Evolutionary conservation across 2,329 filamentous ascomycete genomes (phyloP).

Genomic region (Microsporum audouinii): DNA sequence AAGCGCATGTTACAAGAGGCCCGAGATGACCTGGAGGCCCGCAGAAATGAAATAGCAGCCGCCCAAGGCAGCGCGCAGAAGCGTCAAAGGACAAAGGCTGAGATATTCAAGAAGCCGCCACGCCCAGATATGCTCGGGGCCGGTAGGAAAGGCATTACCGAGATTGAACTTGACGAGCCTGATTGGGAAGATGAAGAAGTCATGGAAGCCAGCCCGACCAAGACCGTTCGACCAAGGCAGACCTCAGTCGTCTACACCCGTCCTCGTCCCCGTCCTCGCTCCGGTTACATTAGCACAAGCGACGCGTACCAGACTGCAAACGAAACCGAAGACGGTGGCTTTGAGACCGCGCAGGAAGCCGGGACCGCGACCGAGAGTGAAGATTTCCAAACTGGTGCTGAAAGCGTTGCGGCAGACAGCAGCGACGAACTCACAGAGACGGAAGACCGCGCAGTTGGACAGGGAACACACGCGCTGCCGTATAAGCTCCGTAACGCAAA

Average conservation of each 20-base stretch:
- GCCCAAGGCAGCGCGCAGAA: constrained; percentile 33
- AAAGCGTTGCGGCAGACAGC: constrained; percentile 57
- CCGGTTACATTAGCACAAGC: constrained; percentile 39
- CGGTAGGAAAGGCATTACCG: constrained; percentile 60
- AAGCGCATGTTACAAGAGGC: constrained; percentile 92
- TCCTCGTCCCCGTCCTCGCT: constrained; percentile 7
- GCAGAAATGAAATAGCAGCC: constrained; percentile 39
- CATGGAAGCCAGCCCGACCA: constrained; percentile 44
- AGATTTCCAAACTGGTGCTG: constrained; percentile 86
- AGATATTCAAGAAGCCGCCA: constrained; percentile 66
- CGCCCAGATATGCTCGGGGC: constrained; percentile 64
- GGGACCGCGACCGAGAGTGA: constrained; percentile 71
- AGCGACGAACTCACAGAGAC: constrained; percentile 79
- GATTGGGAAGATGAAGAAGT: constrained; percentile 80
- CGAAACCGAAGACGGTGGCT: constrained; percentile 52
- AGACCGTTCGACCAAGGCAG: constrained; percentile 23
- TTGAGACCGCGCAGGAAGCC: constrained; percentile 67
- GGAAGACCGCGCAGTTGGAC: constrained; percentile 44
- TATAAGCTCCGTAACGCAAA: constrained; percentile 34
- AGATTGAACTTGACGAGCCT: constrained; percentile 66
- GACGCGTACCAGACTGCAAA: constrained; percentile 74
- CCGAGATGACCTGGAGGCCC: constrained; percentile 73
- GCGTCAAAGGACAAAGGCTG: constrained; percentile 50
- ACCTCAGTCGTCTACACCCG: background rate
- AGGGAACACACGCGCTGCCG: constrained; percentile 28